Conservation (phyloP, 139 green algal species). For the Chlamydomonas urium region DNA sequence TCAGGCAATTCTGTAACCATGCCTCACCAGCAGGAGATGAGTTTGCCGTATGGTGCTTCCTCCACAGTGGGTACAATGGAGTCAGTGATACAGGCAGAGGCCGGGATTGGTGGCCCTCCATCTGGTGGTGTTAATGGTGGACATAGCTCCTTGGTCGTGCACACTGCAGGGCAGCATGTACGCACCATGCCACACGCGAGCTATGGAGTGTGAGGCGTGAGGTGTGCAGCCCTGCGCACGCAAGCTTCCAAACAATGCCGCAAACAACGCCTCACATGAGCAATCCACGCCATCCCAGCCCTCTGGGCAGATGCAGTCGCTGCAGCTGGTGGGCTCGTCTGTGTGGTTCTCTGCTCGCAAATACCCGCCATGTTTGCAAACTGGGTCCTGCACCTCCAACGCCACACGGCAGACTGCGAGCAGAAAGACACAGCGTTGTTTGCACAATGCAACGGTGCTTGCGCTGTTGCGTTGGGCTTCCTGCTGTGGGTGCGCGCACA, state of each 20-base stretch:
- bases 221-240: not conserved
- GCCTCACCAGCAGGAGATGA: constrained; percentile 5
- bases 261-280: constrained; percentile 39
- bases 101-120: constrained; percentile 6
- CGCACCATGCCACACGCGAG: not conserved
- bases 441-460: no score
- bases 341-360: constrained; percentile 42
- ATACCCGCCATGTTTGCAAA: constrained; percentile 54
- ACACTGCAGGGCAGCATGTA: no score
- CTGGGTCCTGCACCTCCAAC: constrained; percentile 31
- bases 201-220: not conserved
- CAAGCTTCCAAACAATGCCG: not conserved
- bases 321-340: constrained; percentile 38
- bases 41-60: constrained; percentile 19
- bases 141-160: constrained; percentile 3
- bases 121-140: not conserved
- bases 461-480: no score
- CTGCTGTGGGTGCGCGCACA: no score
- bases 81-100: constrained; percentile 19
- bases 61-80: constrained; percentile 9
- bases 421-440: not conserved
- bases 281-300: constrained; percentile 57
- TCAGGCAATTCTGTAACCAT: not conserved
- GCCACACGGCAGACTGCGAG: constrained; percentile 33
- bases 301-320: constrained; percentile 46